Conservation (phyloP, 345 rosid genomes). For the Eucalyptus grandis region DNA sequence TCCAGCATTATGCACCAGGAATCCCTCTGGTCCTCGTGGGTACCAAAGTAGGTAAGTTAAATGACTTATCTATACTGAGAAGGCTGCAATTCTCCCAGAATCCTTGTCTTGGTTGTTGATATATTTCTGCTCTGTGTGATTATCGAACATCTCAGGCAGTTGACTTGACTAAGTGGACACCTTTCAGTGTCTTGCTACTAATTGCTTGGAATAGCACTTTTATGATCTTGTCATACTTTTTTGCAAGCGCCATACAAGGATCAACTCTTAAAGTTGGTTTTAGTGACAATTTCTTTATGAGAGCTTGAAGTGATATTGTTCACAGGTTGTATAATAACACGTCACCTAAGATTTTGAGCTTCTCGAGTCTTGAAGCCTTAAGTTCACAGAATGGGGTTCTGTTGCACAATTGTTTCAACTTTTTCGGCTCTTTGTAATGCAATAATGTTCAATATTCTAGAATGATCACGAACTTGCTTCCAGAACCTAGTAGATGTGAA, state of each 20-base stretch:
- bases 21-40: constrained; percentile 87
- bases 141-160: neutral
- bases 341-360: neutral
- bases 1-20: constrained; percentile 83
- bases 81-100: neutral
- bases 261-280: neutral
- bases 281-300: neutral
- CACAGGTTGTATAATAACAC: neutral
- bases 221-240: neutral
- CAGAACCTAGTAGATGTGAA: neutral
- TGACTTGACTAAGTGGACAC: neutral
- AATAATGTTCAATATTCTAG: neutral
- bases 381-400: neutral
- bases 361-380: neutral
- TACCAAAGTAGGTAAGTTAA: constrained; percentile 71
- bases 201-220: neutral
- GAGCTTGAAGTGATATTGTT: neutral
- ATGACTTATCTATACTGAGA: neutral
- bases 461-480: neutral
- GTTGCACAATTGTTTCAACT: neutral
- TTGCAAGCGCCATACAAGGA: neutral
- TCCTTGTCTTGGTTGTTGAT: neutral
- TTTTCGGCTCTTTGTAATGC: neutral
- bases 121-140: neutral
- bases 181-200: neutral